phyloP scores from a whole-genome alignment of 352 stramenopile genomes.

The Globisporangium barbulae region DNA sequence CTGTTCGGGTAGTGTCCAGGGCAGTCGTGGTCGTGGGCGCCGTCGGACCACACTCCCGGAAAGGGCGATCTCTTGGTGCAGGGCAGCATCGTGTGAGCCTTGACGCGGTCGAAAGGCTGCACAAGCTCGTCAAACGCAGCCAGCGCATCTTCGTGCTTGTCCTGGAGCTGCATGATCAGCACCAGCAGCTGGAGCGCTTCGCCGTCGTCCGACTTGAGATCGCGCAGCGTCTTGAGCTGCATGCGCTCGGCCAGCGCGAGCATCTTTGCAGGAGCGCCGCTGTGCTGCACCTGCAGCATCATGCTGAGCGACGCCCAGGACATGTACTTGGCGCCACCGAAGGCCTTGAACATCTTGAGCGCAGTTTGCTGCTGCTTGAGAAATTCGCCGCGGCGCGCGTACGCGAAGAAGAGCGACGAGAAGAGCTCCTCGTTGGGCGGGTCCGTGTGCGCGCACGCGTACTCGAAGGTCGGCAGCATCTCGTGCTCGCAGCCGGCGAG shows the following conservation, averaged over 20 bases:
- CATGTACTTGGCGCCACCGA: constrained; percentile 71
- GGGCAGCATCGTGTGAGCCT: constrained; percentile 14
- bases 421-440: constrained; percentile 71
- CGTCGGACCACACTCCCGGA: background rate
- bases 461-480: constrained; percentile 76
- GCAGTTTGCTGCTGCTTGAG: constrained; percentile 87
- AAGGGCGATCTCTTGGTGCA: background rate
- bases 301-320: constrained; percentile 82
- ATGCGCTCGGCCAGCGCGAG: constrained; percentile 75
- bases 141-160: constrained; percentile 62
- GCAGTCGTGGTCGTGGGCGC: constrained; percentile 8
- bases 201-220: constrained; percentile 52
- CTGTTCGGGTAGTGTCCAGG: constrained; percentile 25
- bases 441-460: constrained; percentile 45
- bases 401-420: constrained; percentile 67
- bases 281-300: constrained; percentile 79
- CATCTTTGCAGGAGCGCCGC: constrained; percentile 62
- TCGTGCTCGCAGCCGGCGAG: constrained; percentile 65
- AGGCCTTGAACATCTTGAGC: constrained; percentile 85
- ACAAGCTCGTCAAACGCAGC: constrained; percentile 73
- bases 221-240: constrained; percentile 73
- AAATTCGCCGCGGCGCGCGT: constrained; percentile 57
- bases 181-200: constrained; percentile 70
- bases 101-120: constrained; percentile 17
- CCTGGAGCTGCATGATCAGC: constrained; percentile 71